Evolutionary conservation across 169 alveolate genomes (phyloP).

Genomic region (Toxoplasma gondii): DNA sequence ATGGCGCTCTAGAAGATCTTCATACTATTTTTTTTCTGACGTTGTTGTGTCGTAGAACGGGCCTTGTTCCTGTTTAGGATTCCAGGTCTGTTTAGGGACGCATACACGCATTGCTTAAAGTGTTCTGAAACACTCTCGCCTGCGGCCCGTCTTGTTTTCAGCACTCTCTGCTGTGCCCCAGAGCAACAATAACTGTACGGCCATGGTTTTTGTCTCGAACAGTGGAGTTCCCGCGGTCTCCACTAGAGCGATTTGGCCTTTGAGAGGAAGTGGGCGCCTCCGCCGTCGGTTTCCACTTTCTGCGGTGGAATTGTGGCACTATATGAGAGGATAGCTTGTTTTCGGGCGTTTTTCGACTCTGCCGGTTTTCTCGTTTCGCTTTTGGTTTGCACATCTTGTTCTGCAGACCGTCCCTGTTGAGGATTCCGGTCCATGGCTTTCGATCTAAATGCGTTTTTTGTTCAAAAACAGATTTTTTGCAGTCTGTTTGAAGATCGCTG

Average conservation of each 20-base stretch:
- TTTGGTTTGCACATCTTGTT: background rate
- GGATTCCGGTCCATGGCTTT: background rate
- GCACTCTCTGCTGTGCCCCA: background rate
- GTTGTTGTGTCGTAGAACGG: too few relatives aligned
- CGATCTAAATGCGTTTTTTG: background rate
- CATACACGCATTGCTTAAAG: background rate
- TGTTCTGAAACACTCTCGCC: background rate
- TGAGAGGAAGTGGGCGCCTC: background rate
- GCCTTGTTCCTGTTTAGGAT: too few relatives aligned
- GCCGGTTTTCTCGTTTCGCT: background rate
- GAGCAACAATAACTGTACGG: background rate
- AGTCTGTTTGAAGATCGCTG: background rate
- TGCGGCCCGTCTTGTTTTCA: background rate
- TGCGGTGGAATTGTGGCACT: background rate
- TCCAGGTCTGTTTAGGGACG: background rate
- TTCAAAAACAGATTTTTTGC: background rate
- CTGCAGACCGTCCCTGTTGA: background rate
- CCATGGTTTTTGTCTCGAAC: background rate
- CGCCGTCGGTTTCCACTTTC: background rate
- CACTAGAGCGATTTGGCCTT: background rate
- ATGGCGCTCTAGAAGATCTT: too few relatives aligned
- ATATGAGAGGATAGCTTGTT: too few relatives aligned
- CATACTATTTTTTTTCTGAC: too few relatives aligned
- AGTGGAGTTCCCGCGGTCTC: background rate
- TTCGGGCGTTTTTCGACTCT: background rate